Base-by-base conservation (phyloP, 2,329 filamentous ascomycete genomes). In the Emergomyces orientalis region DNA sequence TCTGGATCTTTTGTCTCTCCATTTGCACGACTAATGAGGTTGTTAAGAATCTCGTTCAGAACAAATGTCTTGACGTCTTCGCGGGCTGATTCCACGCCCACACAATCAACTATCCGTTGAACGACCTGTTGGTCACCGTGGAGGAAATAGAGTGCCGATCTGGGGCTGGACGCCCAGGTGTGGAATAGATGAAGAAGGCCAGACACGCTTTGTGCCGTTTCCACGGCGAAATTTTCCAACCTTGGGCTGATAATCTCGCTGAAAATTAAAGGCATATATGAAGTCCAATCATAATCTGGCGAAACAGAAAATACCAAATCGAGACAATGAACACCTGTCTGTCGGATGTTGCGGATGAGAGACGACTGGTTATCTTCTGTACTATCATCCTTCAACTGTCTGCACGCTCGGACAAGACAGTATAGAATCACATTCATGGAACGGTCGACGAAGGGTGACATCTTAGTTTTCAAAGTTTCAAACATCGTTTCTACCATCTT, bases 401-500 rank as follows among this genome's bases (percentile, higher is more conserved):
- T 83, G 68, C 85, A 89, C 17, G 89, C 84, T 65, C 84, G 84
- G 55, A 95, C 81, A 34, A 94, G 79, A 72, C 91, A 97, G 72
- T 91, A 93, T 0, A 97, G 77, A 0, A 95, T 82, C 0, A 91
- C 85, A 68, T 93, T 86, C 65, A 93, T 80, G 4, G 97, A 80
- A 14, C 82, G 83, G 19, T 83, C 78, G 58, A 88, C 82, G 68
- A 89, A 93, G 0, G 86, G 83, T 2, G 81, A 75, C 61, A 95
- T 85, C 61, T 87, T 87, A 5, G 83, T 85, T 61, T 92, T 91
- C 43, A 97, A 83, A 61, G 94, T 91, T 63, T 88, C 88, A 64
- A 97, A 86, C 72, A 97, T 85, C 13, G 93, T 86, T 64, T 91
- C 87, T 59, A 94, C 82, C 90, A 97, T 94, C 72, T 95, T 96